phyloP scores from a whole-genome alignment of 192 early-diverging fungal genomes.

The Gamsiella multidivaricata region DNA sequence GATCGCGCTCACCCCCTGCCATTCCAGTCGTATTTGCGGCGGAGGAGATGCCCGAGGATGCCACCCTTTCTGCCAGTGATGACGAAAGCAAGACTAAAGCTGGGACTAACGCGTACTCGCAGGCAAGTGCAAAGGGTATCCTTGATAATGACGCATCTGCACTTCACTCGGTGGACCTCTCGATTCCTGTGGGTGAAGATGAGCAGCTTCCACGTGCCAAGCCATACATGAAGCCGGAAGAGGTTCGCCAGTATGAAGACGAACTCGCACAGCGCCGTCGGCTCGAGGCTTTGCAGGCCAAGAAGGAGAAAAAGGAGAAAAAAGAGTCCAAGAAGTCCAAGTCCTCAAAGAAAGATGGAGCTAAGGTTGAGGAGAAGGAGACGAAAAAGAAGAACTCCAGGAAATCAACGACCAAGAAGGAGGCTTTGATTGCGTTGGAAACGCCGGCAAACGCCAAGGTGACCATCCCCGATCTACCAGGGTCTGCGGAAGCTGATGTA shows the following conservation, averaged over 20 bases:
- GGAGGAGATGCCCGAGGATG: constrained; percentile 72
- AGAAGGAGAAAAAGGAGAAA: constrained; percentile 42
- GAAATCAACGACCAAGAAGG: constrained; percentile 49
- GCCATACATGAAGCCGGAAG: constrained; percentile 66
- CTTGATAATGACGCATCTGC: constrained; percentile 54
- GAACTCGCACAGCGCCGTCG: constrained; percentile 48
- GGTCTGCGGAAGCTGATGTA: not conserved
- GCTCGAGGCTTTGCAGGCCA: constrained; percentile 38
- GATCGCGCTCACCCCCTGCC: constrained; percentile 36
- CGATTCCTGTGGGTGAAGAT: constrained; percentile 63
- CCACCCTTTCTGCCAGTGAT: constrained; percentile 60
- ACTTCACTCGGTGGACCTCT: constrained; percentile 62
- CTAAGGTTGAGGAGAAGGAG: constrained; percentile 32
- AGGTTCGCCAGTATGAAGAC: constrained; percentile 62
- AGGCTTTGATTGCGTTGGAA: constrained; percentile 10
- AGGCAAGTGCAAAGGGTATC: constrained; percentile 28
- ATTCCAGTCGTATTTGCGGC: constrained; percentile 61
- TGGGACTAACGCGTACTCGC: not conserved
- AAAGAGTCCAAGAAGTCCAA: constrained; percentile 57
- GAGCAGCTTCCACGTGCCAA: constrained; percentile 65
- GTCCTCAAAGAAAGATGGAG: constrained; percentile 51
- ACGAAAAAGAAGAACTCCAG: constrained; percentile 53
- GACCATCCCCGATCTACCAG: constrained; percentile 8
- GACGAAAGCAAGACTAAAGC: constrained; percentile 41
- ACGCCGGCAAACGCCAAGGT: constrained; percentile 16